Percentiles rank a stretch among this genome's conserved stretches.
Conservation (phyloP, 2,329 filamentous ascomycete species). For the Helotiales sp. region DNA sequence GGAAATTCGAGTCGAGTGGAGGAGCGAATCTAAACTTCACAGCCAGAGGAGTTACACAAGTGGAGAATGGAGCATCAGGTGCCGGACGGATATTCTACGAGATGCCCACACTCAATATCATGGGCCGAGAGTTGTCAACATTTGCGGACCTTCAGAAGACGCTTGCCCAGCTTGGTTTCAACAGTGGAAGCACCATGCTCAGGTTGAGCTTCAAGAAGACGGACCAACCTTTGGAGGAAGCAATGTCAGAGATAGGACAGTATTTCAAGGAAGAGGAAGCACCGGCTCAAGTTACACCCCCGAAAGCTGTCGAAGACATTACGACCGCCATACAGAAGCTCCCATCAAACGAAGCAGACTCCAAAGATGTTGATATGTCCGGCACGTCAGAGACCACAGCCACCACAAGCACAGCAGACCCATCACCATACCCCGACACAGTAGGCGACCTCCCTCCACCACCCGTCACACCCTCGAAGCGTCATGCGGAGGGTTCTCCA, state of each 20-base stretch:
- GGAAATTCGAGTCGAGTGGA: slow-evolving; percentile 80
- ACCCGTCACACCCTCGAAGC: slow-evolving; percentile 13
- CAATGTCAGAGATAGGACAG: slow-evolving; percentile 76
- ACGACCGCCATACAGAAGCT: slow-evolving; percentile 23
- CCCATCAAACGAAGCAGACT: slow-evolving; percentile 9
- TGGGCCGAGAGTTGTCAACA: slow-evolving; percentile 75
- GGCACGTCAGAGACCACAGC: background rate
- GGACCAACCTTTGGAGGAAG: slow-evolving; percentile 77
- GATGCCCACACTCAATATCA: slow-evolving; percentile 78
- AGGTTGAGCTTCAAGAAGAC: slow-evolving; percentile 76
- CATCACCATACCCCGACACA: slow-evolving; percentile 5
- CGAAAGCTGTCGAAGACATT: slow-evolving; percentile 11
- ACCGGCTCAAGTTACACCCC: background rate
- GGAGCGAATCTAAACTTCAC: slow-evolving; percentile 76
- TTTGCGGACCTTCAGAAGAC: slow-evolving; percentile 88
- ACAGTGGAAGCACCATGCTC: slow-evolving; percentile 77
- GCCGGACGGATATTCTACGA: slow-evolving; percentile 85
- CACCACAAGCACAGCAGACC: background rate
- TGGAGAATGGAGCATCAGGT: slow-evolving; percentile 49
- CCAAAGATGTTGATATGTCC: slow-evolving; percentile 13
- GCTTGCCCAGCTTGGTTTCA: slow-evolving; percentile 81
- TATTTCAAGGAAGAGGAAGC: slow-evolving; percentile 58
- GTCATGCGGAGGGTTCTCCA: slow-evolving; percentile 9
- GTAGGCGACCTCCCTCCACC: slow-evolving; percentile 7
- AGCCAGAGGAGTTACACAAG: slow-evolving; percentile 71